These are phyloP conservation scores for Fraxinus pennsylvanica DNA, from an alignment of 257 asterid genomes.

Conservation along the genomic window DNA sequence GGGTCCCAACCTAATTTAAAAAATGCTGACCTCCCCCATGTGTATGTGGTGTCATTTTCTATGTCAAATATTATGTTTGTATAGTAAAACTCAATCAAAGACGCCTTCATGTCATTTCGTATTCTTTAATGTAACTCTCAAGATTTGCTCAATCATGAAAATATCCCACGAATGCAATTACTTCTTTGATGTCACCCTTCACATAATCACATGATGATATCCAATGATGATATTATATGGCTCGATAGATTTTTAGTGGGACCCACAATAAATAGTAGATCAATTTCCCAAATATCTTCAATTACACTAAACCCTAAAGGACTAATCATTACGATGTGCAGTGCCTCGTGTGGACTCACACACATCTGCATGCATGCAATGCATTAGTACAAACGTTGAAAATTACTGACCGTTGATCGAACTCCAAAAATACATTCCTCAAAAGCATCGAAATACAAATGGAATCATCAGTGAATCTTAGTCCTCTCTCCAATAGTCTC, in stretches of 20 bases:
- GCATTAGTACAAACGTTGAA: neutral
- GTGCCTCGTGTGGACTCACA: slow-evolving; percentile 41
- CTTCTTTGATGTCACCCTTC: neutral
- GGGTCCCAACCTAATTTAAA: too few relatives aligned
- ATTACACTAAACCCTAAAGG: neutral
- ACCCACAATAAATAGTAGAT: slow-evolving; percentile 17
- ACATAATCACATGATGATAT: neutral
- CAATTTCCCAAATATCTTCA: slow-evolving; percentile 36
- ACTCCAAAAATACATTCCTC: slow-evolving; percentile 41
- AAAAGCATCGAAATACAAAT: slow-evolving; percentile 57
- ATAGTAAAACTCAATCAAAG: too few relatives aligned
- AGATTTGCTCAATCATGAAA: slow-evolving; percentile 32
- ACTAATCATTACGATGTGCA: slow-evolving; percentile 16
- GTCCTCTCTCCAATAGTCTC: slow-evolving; percentile 29
- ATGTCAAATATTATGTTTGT: too few relatives aligned
- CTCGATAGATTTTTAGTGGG: slow-evolving; percentile 30
- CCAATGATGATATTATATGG: neutral
- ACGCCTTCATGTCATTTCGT: too few relatives aligned
- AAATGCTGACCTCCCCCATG: too few relatives aligned
- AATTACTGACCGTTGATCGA: neutral
- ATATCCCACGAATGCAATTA: slow-evolving; percentile 36
- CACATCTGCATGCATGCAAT: slow-evolving; percentile 27
- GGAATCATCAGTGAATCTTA: slow-evolving; percentile 36
- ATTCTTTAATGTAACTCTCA: too few relatives aligned
- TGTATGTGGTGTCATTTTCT: too few relatives aligned